Conservation (phyloP, 2,329 filamentous ascomycete genomes). For the Penicillium sp. region DNA sequence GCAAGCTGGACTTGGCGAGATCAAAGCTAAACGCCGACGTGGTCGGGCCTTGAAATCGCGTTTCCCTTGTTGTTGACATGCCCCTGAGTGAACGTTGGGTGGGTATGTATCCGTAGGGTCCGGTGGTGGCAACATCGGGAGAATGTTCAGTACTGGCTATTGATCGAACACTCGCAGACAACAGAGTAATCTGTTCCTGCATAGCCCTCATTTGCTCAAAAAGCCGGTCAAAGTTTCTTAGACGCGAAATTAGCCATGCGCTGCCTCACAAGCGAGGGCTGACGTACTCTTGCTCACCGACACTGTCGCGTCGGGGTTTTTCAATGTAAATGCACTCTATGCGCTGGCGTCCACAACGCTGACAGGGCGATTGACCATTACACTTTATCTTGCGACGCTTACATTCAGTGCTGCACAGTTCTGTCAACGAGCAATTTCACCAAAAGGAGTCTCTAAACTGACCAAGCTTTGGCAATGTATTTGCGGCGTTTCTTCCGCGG, state of each 20-base stretch:
- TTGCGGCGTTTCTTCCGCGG: conserved; percentile 60
- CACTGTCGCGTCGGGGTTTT: conserved; percentile 73
- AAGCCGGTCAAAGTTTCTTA: conserved; percentile 28
- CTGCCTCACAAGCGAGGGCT: too few species aligned
- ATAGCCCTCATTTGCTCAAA: conserved; percentile 34
- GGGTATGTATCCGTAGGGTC: conserved; percentile 10
- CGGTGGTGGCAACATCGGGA: conserved; percentile 4
- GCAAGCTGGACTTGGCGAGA: conserved; percentile 78
- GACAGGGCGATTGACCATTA: conserved; percentile 62
- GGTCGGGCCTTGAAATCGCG: conserved; percentile 78
- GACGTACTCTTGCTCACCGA: conserved; percentile 60
- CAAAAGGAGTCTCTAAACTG: conserved; percentile 18
- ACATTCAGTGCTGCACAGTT: conserved; percentile 55
- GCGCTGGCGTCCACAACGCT: conserved; percentile 53
- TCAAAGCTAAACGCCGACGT: conserved; percentile 80
- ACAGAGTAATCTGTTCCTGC: conserved; percentile 69
- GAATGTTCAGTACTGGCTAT: conserved; percentile 51
- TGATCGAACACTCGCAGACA: conserved; percentile 68
- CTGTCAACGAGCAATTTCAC: background rate
- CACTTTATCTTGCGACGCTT: conserved; percentile 66
- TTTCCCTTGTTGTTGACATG: conserved; percentile 46
- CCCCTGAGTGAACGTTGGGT: conserved; percentile 20
- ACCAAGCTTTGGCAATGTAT: conserved; percentile 66
- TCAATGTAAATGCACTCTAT: conserved; percentile 42
- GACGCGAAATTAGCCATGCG: background rate